phyloP scores from a whole-genome alignment of 1,284 basidiomycete genomes.

The Coriolopsis trogii region DNA sequence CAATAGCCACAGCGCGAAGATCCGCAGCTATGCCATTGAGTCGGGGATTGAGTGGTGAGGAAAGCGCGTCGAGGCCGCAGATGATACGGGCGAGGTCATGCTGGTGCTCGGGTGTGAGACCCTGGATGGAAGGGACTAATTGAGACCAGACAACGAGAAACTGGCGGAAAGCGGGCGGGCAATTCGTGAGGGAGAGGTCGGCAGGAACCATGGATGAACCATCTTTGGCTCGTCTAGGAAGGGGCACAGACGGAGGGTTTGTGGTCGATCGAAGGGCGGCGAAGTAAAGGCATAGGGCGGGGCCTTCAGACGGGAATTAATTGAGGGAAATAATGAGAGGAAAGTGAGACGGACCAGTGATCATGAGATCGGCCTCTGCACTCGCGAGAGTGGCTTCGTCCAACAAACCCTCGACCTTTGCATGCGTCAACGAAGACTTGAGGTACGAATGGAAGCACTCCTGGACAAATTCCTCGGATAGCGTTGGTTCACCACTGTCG shows the following conservation, averaged over 20 bases:
- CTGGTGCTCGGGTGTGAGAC: slow-evolving; percentile 60
- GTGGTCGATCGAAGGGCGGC: slow-evolving; percentile 66
- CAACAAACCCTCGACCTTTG: slow-evolving; percentile 72
- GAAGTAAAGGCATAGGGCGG: slow-evolving; percentile 70
- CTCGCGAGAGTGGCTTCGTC: slow-evolving; percentile 71
- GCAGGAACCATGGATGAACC: slow-evolving; percentile 35
- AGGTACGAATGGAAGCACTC: slow-evolving; percentile 80
- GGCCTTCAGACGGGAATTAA: slow-evolving; percentile 41
- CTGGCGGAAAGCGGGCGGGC: slow-evolving; percentile 60
- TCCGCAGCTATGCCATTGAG: slow-evolving; percentile 71
- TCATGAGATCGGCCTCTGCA: slow-evolving; percentile 80
- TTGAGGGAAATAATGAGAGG: neutral
- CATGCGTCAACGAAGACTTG: slow-evolving; percentile 73
- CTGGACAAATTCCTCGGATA: slow-evolving; percentile 67
- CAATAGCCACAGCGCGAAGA: slow-evolving; percentile 75
- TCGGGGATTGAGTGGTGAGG: slow-evolving; percentile 38
- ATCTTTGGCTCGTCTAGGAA: slow-evolving; percentile 46
- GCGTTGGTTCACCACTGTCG: slow-evolving; percentile 24
- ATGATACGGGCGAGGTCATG: slow-evolving; percentile 82
- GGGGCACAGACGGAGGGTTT: slow-evolving; percentile 60
- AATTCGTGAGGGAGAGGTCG: slow-evolving; percentile 55
- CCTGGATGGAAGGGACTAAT: slow-evolving; percentile 66
- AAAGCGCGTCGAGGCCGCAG: slow-evolving; percentile 60
- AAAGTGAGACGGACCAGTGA: slow-evolving; percentile 57
- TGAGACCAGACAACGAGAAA: slow-evolving; percentile 76